Base-by-base conservation (phyloP, 2,329 filamentous ascomycete species). In the Beauveria varroae region DNA sequence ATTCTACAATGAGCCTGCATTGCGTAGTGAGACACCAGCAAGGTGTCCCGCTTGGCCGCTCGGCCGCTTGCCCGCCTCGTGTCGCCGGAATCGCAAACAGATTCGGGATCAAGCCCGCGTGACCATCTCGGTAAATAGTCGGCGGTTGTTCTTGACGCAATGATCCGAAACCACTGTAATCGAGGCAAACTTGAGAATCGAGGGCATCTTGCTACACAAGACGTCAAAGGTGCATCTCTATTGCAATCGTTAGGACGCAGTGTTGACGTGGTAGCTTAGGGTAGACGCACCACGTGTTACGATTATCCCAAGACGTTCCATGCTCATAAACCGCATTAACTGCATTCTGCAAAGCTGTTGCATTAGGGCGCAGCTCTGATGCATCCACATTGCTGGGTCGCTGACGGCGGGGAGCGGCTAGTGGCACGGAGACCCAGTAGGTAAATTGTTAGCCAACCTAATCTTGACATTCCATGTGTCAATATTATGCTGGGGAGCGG, bases 391-490 rank as follows among this genome's bases (percentile, higher is more conserved):
- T 51, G 56, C 56, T 51, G 56, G 55, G 34, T 58, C 46, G 46
- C 57, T 53, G 57, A 47, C 49, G 26, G 57, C 40, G 40, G 57
- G 49, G 40, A 40, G 30, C 22, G 55, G 43, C 34, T 28, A 49
- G 44, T 58, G 55, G 44, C 30, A 50, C 22, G 30, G n/a, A 59
- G 57, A 40, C 41, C 57, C 40, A 51, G 34, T 37, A 37, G 34
- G 34, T 37, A 37, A 37, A 37, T 37, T 37, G 34, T 37, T 16
- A 16, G 57, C 14, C 22, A 71, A 71, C 70, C 63, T 66, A 69
- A 70, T 70, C 67, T 71, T 59, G 66, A 71, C 65, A 62, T 67
- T 70, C 64, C 41, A 52, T 60, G 51, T 47, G 28, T 56, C 50
- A 49, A 50, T 24, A 47, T 20, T 49, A 40, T 40, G 55, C 28